Conservation (phyloP, 176 grass and related monocot genomes). For the Musa itinerans region DNA sequence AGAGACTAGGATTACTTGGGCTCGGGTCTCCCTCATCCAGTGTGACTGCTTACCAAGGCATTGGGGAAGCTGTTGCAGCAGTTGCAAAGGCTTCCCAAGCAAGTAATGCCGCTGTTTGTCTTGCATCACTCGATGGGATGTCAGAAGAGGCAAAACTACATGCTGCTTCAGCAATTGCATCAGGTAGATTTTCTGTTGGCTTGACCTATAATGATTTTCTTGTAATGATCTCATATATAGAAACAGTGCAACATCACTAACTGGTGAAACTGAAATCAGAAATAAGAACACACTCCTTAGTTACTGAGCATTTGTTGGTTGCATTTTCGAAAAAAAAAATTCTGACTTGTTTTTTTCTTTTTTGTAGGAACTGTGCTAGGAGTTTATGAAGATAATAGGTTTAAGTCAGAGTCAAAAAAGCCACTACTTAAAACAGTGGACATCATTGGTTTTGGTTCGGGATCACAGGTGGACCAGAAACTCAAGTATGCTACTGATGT, state of each 20-base stretch:
- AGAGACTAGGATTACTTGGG: constrained; percentile 73
- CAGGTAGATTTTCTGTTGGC: constrained; percentile 30
- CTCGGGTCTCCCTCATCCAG: constrained; percentile 51
- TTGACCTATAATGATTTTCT: not conserved
- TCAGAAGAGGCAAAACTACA: constrained; percentile 44
- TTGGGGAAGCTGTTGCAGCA: constrained; percentile 59
- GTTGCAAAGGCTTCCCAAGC: constrained; percentile 81
- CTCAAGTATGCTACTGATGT: constrained; percentile 74
- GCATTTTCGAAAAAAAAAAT: not conserved
- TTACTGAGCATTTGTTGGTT: not conserved
- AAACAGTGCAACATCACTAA: not conserved
- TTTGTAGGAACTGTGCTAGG: constrained; percentile 67
- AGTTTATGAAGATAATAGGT: constrained; percentile 78
- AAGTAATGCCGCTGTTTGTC: constrained; percentile 46
- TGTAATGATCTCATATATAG: not conserved
- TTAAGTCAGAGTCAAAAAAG: constrained; percentile 84
- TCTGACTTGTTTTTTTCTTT: not conserved
- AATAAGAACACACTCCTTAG: not conserved
- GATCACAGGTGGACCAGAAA: constrained; percentile 53
- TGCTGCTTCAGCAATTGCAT: constrained; percentile 62
- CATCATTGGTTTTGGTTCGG: constrained; percentile 70
- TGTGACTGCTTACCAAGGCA: constrained; percentile 32
- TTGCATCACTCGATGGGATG: constrained; percentile 47
- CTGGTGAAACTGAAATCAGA: not conserved
- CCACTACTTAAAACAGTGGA: constrained; percentile 69